A percentile compares a stretch with the other conserved stretches of the same genome.
Conservation (phyloP, 1,284 basidiomycete genomes). For the Afroboletus lepidellus region DNA sequence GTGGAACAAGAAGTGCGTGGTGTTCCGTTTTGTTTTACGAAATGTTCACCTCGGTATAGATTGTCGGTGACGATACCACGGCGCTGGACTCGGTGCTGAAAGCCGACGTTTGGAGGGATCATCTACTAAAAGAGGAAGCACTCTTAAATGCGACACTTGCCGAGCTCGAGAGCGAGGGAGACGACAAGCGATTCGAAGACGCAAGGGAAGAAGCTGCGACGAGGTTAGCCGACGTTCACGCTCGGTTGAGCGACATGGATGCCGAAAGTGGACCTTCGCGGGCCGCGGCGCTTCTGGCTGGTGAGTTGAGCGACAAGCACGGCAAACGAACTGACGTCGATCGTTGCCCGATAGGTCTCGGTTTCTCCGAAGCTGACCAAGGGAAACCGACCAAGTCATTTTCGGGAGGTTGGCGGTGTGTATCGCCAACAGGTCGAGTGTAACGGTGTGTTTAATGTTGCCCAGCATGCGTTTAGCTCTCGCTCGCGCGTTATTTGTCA, state of each 20-base stretch:
- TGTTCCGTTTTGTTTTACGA: conserved; percentile 1
- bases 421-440: background rate
- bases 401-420: conserved; percentile 94
- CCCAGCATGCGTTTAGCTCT: conserved; percentile 80
- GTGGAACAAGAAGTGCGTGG: conserved; percentile 90
- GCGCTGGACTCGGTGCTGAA: conserved; percentile 95
- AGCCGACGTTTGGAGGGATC: conserved; percentile 95
- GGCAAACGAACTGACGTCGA: background rate
- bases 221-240: conserved; percentile 90
- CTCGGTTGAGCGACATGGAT: conserved; percentile 93
- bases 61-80: conserved; percentile 88
- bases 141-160: conserved; percentile 71
- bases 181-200: conserved; percentile 77
- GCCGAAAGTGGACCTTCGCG: conserved; percentile 95
- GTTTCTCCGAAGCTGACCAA: conserved; percentile 90
- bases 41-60: conserved; percentile 41
- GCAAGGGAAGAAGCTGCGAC: conserved; percentile 83
- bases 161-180: conserved; percentile 70
- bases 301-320: conserved; percentile 37
- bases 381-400: conserved; percentile 81
- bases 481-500: conserved; percentile 91
- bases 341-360: conserved; percentile 57
- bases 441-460: background rate
- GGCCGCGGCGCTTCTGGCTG: conserved; percentile 87
- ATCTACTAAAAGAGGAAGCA: conserved; percentile 80